A percentile compares a stretch with the other conserved stretches of the same genome.
Conservation (phyloP, 306 rosid species). For the Herpetospermum pedunculosum region DNA sequence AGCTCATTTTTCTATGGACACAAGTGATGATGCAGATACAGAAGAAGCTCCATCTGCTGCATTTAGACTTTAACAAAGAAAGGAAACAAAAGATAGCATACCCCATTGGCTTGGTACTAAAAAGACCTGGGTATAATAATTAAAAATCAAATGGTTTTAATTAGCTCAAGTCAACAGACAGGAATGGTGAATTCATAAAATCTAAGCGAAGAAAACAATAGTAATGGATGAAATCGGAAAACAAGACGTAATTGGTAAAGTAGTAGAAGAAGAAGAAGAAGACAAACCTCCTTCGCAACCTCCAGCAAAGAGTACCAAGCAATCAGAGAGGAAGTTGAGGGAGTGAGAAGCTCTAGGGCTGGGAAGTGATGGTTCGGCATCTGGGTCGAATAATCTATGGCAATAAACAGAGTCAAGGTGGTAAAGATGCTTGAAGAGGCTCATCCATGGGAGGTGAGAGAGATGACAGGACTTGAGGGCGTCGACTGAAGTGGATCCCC, state of each 20-base stretch:
- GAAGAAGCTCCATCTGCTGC: neutral
- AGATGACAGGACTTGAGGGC: conserved; percentile 31
- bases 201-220: neutral
- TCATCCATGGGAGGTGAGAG: conserved; percentile 55
- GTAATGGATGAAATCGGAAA: neutral
- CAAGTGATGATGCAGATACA: neutral
- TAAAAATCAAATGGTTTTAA: neutral
- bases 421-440: conserved; percentile 52
- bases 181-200: too few relatives aligned
- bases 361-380: conserved; percentile 36
- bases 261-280: neutral
- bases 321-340: conserved; percentile 74
- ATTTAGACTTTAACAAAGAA: neutral
- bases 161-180: too few relatives aligned
- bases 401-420: conserved; percentile 43
- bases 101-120: neutral
- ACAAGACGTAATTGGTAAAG: too few relatives aligned
- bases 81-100: neutral
- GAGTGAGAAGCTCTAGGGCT: conserved; percentile 89
- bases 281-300: conserved; percentile 89
- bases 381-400: conserved; percentile 30
- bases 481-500: conserved; percentile 56
- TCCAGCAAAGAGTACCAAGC: conserved; percentile 76
- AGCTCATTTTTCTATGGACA: neutral
- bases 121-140: neutral